Evolutionary conservation across 805 yeast species (phyloP).

Genomic region (Nakazawaea siamensis): DNA sequence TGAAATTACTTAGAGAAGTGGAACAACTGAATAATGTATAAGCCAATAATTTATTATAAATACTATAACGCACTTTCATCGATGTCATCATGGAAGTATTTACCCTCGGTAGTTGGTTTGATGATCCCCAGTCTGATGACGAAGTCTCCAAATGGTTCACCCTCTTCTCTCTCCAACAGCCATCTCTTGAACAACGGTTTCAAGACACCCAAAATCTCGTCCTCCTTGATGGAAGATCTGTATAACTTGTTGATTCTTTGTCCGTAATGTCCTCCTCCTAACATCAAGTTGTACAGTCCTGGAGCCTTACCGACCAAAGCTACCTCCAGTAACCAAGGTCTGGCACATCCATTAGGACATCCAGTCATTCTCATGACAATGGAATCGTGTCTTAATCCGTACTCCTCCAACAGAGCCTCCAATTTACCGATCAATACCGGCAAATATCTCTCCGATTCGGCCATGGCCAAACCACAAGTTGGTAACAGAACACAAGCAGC

Average conservation of each 20-base stretch:
- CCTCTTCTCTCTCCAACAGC: conserved; percentile 85
- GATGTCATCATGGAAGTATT: conserved; percentile 89
- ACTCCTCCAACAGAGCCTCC: conserved; percentile 82
- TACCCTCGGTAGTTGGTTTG: conserved; percentile 84
- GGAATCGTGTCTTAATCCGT: conserved; percentile 89
- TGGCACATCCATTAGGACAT: conserved; percentile 97
- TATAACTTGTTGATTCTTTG: conserved; percentile 86
- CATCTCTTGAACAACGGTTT: conserved; percentile 88
- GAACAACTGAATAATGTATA: conserved; percentile 11
- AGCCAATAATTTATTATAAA: not conserved
- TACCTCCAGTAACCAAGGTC: conserved; percentile 97
- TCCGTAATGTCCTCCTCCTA: conserved; percentile 95
- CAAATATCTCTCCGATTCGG: conserved; percentile 89
- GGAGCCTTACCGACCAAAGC: conserved; percentile 93
- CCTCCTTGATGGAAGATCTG: conserved; percentile 83
- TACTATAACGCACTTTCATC: conserved; percentile 50
- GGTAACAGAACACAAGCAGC: conserved; percentile 98
- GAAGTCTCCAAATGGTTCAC: conserved; percentile 95
- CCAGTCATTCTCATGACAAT: conserved; percentile 98
- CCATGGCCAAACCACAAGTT: conserved; percentile 98
- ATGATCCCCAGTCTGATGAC: conserved; percentile 81
- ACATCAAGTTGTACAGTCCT: conserved; percentile 87
- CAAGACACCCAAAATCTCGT: conserved; percentile 69
- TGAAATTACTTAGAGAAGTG: conserved; percentile 21
- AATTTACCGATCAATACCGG: conserved; percentile 77